phyloP scores from a whole-genome alignment of 371 early-diverging fungal genomes.

The Apophysomyces ossiformis region DNA sequence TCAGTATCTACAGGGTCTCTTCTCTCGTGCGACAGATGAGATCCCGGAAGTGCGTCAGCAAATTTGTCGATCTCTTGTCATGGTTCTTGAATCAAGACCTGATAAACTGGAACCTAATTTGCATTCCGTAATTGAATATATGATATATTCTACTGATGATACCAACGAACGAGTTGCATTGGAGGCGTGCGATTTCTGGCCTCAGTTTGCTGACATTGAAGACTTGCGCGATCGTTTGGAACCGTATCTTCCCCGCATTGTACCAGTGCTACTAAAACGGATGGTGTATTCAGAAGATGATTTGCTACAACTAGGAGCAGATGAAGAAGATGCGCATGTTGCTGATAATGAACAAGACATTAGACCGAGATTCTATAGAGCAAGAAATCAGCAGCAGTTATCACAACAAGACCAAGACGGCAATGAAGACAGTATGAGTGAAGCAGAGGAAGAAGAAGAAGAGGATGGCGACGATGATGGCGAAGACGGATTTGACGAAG shows the following conservation, averaged over 20 bases:
- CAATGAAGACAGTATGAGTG: conserved; percentile 23
- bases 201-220: conserved; percentile 85
- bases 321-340: conserved; percentile 75
- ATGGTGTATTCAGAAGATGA: conserved; percentile 95
- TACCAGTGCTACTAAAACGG: conserved; percentile 84
- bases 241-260: conserved; percentile 74
- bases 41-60: conserved; percentile 78
- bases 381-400: conserved; percentile 28
- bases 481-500: conserved; percentile 54
- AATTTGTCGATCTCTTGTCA: conserved; percentile 89
- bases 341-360: conserved; percentile 85
- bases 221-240: conserved; percentile 70
- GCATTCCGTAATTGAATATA: conserved; percentile 82
- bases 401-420: conserved; percentile 64
- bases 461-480: conserved; percentile 79
- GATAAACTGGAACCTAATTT: conserved; percentile 81
- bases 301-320: conserved; percentile 68
- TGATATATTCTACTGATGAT: conserved; percentile 86
- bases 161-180: conserved; percentile 84
- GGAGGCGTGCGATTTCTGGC: conserved; percentile 98
- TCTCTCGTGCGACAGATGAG: conserved; percentile 72
- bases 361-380: conserved; percentile 79
- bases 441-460: conserved; percentile 34
- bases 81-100: conserved; percentile 80
- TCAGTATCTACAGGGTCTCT: conserved; percentile 78